phyloP scores from a whole-genome alignment of 2,329 filamentous ascomycete species.

The Botryotinia narcissicola region DNA sequence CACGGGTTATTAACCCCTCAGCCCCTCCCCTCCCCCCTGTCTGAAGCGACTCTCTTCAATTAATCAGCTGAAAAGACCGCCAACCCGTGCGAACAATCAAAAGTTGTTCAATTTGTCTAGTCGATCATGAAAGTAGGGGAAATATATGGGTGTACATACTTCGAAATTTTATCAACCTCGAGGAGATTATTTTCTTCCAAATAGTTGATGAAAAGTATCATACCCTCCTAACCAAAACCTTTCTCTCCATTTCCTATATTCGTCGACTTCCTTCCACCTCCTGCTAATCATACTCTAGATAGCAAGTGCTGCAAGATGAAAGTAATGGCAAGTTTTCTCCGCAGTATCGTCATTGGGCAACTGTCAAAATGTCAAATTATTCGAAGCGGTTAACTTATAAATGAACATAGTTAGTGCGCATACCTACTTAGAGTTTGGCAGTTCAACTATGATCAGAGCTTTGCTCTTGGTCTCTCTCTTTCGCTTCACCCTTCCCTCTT shows the following conservation, averaged over 20 bases:
- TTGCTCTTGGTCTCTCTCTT: neutral
- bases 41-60: neutral
- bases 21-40: too few species aligned
- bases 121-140: rapidly evolving
- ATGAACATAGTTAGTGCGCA: neutral
- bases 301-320: neutral
- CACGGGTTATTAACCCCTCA: neutral
- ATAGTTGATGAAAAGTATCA: neutral
- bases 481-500: neutral
- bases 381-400: neutral
- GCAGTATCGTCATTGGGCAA: neutral
- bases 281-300: neutral
- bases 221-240: neutral
- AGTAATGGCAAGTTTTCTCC: neutral
- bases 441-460: neutral
- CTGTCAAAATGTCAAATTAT: neutral
- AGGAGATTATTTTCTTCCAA: neutral
- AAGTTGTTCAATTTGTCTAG: neutral
- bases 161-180: neutral
- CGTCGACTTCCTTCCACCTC: neutral
- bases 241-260: neutral
- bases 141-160: neutral
- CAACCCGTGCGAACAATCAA: neutral
- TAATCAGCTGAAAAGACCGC: neutral
- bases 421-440: neutral